Evolutionary conservation across 805 yeast genomes (phyloP), one percentile per base, ranked within the genome.

Genomic region (Pichia insulana): DNA sequence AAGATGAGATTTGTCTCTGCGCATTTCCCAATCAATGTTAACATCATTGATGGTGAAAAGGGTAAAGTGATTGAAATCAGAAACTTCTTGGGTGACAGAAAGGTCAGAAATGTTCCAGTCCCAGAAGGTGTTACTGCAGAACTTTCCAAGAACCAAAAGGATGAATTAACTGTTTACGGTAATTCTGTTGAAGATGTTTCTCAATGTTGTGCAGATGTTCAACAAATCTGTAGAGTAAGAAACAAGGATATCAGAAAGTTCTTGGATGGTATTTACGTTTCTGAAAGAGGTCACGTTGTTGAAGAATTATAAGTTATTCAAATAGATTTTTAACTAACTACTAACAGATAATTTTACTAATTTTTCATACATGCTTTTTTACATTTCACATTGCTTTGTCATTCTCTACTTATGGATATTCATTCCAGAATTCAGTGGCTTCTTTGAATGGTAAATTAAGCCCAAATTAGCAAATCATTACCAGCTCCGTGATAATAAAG

Each of bases 191-290:
- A 90, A 76, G 85, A 80, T 65, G 98, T 90, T 59, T 92, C 97
- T 55, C 98, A 90, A 76, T 84, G 88, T 66, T 92, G 95, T 71
- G 98, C 98, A 64, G 96, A 88, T 68, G 78, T 92, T 63, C 96
- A 90, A 75, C 97, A 90, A 78, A 79, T 79, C 71, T 88, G 97
- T 80, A 81, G 94, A 71, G 97, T 88, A 68, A 85, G 96, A 80
- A 90, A 90, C 92, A 92, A 92, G 90, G 98, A 90, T 92, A 90
- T 92, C 89, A 86, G 98, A 77, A 90, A 90, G 81, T 90, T 90
- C 82, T 84, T 92, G 80, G 98, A 94, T 73, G 99, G 99, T 88
- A 89, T 90, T 76, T 90, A 90, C 73, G 98, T 90, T 63, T 89
- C 97, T 58, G 94, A 84, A 76, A 84, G 83, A 74, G 95, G 96